Percentiles rank a stretch among this genome's conserved stretches.
Evolutionary conservation across 2,329 filamentous ascomycete genomes (phyloP).

Genomic region (Exophiala viscosa): DNA sequence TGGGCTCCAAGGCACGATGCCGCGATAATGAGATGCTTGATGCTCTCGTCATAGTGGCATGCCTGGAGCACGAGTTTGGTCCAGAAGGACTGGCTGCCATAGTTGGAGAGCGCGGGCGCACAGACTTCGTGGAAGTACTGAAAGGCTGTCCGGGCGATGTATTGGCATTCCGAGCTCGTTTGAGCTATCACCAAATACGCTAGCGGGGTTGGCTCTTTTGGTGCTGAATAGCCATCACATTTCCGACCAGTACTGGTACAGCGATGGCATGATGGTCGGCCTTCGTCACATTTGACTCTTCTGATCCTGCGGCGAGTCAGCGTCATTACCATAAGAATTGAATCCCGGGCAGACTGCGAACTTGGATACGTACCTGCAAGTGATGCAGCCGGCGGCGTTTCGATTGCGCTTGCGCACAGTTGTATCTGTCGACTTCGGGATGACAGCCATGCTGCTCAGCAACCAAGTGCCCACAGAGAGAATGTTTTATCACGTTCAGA

Average conservation of each 20-base stretch:
- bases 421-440: not conserved
- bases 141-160: slow-evolving; percentile 9
- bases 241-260: slow-evolving; percentile 36
- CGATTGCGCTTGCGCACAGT: not conserved
- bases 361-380: slow-evolving; percentile 16
- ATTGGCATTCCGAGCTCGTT: slow-evolving; percentile 8
- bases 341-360: not conserved
- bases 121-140: slow-evolving; percentile 30
- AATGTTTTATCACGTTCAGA: too few species aligned
- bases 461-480: not conserved
- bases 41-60: slow-evolving; percentile 26
- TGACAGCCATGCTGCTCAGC: not conserved
- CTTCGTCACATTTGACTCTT: slow-evolving; percentile 31
- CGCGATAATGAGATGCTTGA: slow-evolving; percentile 32
- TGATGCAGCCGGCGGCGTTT: slow-evolving; percentile 20
- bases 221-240: slow-evolving; percentile 36
- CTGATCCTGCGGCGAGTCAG: slow-evolving; percentile 9
- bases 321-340: not conserved
- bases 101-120: slow-evolving; percentile 28
- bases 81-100: slow-evolving; percentile 31
- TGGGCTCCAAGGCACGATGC: slow-evolving; percentile 4
- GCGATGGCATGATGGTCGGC: slow-evolving; percentile 34
- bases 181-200: slow-evolving; percentile 13
- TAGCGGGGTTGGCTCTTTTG: not conserved
- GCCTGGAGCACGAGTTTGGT: slow-evolving; percentile 30